Evolutionary conservation across 2,329 filamentous ascomycete species (phyloP), one percentile per base, ranked within the genome.

Genomic region (Monosporascus sp.): DNA sequence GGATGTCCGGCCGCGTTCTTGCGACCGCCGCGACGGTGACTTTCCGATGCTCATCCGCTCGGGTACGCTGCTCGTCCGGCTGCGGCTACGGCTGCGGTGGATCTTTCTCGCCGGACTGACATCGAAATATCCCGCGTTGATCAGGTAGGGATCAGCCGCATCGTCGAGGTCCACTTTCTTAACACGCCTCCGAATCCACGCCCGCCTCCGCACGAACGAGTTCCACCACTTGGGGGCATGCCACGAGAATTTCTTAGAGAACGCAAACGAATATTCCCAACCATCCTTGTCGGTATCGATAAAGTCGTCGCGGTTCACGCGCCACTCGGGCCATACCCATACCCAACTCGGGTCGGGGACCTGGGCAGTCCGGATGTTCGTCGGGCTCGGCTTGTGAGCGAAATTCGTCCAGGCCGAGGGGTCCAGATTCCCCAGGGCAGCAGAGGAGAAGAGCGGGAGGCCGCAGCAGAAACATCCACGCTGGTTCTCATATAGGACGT

Each of bases 231-330:
- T 87, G 18, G 89, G 88, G 3, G 87, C 86, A 70, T 99, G 94
- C 94, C 94, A 99, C 3, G 85, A 83, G 60, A 88, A 91, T 43
- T 73, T 77, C 55, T 80, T 83, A 59, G 77, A 76, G 67, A 97
- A 99, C 60, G 89, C 87, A 68, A 97, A 91, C 17, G 90, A 94
- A 71, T 99, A 99, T 68, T 96, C 88, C 94, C 94, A 99, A 3
- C 94, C 94, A 58, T 93, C 89, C 57, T 93, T 87, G 64, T 97
- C 94, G 38, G 71, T 62, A 24, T 65, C 51, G 11, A 89, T 85
- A 55, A 88, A 87, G 2, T 87, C 82, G 75, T 93, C 90, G 80
- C 90, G 75, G 55, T 82, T 79, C 60, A 87, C 65, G 28, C 74
- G 77, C 85, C 84, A 87, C 50, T 84, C 82, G 2, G 82, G 77